Evolutionary conservation across 2,329 filamentous ascomycete genomes (phyloP).

Genomic region (Zasmidium cellare): DNA sequence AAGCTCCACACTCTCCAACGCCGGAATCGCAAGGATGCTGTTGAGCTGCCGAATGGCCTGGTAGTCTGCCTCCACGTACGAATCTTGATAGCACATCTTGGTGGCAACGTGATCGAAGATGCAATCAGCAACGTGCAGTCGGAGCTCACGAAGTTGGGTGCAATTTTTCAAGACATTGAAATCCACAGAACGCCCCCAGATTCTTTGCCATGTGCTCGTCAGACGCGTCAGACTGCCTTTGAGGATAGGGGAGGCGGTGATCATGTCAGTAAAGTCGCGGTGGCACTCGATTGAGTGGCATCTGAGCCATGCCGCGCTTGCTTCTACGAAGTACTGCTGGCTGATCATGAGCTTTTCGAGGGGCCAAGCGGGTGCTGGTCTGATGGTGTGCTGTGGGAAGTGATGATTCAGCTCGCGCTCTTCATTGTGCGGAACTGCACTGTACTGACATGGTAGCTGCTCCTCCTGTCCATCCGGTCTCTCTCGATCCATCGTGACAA

Average conservation of each 20-base stretch:
- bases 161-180: neutral
- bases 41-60: neutral
- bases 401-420: neutral
- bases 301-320: neutral
- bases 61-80: neutral
- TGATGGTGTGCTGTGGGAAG: neutral
- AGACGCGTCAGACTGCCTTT: neutral
- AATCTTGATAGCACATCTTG: neutral
- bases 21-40: neutral
- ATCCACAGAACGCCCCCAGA: neutral
- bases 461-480: neutral
- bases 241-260: neutral
- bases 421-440: too few relatives aligned
- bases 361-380: neutral
- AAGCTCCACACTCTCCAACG: neutral
- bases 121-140: neutral
- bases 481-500: neutral
- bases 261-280: neutral
- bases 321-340: conserved; percentile 12
- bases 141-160: neutral
- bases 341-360: conserved; percentile 3
- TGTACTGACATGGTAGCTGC: neutral
- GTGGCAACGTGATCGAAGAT: neutral
- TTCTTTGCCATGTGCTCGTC: neutral
- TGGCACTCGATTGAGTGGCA: conserved; percentile 45